Percentiles rank a stretch among this genome's conserved stretches.
These are phyloP conservation scores for Ceratocystis variospora DNA, from an alignment of 2,329 filamentous ascomycete species.

Conservation along the genomic window DNA sequence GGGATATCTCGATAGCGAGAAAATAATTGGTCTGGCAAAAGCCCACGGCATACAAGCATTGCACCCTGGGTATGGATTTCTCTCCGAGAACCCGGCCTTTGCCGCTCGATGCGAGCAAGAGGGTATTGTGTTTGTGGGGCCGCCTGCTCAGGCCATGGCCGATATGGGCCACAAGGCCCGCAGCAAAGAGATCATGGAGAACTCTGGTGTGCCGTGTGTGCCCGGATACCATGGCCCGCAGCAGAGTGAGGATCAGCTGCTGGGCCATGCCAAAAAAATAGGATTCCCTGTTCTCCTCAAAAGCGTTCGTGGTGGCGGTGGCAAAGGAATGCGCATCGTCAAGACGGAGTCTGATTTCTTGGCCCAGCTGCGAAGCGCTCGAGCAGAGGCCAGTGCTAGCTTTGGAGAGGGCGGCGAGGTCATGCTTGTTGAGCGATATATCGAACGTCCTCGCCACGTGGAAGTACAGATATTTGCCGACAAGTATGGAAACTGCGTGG, in stretches of 20 bases:
- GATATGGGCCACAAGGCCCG: slow-evolving; percentile 91
- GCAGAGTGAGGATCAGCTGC: slow-evolving; percentile 50
- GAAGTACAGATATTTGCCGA: slow-evolving; percentile 89
- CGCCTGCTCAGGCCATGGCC: slow-evolving; percentile 64
- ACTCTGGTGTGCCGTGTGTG: slow-evolving; percentile 88
- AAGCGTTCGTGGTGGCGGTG: slow-evolving; percentile 66
- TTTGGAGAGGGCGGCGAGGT: slow-evolving; percentile 71
- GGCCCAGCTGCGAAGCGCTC: slow-evolving; percentile 55
- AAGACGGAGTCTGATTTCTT: slow-evolving; percentile 53
- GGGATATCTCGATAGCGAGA: slow-evolving; percentile 84
- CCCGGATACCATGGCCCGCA: slow-evolving; percentile 87
- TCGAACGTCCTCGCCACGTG: slow-evolving; percentile 65
- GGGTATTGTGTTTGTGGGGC: slow-evolving; percentile 87
- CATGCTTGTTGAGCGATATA: slow-evolving; percentile 74
- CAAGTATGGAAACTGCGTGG: slow-evolving; percentile 60
- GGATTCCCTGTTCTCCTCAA: slow-evolving; percentile 62
- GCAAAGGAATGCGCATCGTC: slow-evolving; percentile 74
- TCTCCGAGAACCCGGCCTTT: slow-evolving; percentile 87
- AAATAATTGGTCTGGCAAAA: slow-evolving; percentile 80
- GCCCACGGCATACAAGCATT: slow-evolving; percentile 77
- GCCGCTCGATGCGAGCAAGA: slow-evolving; percentile 78
- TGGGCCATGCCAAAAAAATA: slow-evolving; percentile 57
- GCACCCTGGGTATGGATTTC: slow-evolving; percentile 90
- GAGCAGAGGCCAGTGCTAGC: slow-evolving; percentile 60
- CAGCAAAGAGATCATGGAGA: slow-evolving; percentile 93